phyloP scores from a whole-genome alignment of 306 rosid species.

The Macrotyloma uniflorum region DNA sequence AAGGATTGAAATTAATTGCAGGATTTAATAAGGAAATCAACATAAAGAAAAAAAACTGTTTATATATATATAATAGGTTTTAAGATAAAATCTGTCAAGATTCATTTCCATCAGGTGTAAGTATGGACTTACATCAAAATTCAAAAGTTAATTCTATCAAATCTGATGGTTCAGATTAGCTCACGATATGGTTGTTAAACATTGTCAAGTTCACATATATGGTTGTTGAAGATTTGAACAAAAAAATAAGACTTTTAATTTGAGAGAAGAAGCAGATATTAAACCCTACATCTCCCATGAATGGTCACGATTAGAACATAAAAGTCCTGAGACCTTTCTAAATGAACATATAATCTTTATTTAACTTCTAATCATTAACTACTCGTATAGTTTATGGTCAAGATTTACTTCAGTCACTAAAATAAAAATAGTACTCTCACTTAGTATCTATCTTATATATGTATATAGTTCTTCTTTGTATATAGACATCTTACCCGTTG shows the following conservation, averaged over 20 bases:
- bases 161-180: too few relatives aligned
- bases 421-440: neutral
- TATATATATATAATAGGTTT: too few relatives aligned
- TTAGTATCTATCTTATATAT: neutral
- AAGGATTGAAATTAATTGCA: slow-evolving; percentile 16
- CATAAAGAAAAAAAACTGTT: neutral
- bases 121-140: too few relatives aligned
- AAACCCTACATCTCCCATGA: neutral
- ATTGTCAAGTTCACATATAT: too few relatives aligned
- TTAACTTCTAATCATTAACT: neutral
- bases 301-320: neutral
- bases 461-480: neutral
- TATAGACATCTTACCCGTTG: slow-evolving; percentile 61
- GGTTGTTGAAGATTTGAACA: too few relatives aligned
- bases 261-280: neutral
- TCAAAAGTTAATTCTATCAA: too few relatives aligned
- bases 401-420: neutral
- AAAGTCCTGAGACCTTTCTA: neutral
- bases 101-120: too few relatives aligned
- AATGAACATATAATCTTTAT: neutral
- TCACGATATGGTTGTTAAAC: too few relatives aligned
- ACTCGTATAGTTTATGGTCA: neutral
- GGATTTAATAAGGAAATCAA: slow-evolving; percentile 22
- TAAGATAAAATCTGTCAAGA: too few relatives aligned
- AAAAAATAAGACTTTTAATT: neutral